phyloP scores from a whole-genome alignment of 2,329 filamentous ascomycete species.

The Apiospora sp. region DNA sequence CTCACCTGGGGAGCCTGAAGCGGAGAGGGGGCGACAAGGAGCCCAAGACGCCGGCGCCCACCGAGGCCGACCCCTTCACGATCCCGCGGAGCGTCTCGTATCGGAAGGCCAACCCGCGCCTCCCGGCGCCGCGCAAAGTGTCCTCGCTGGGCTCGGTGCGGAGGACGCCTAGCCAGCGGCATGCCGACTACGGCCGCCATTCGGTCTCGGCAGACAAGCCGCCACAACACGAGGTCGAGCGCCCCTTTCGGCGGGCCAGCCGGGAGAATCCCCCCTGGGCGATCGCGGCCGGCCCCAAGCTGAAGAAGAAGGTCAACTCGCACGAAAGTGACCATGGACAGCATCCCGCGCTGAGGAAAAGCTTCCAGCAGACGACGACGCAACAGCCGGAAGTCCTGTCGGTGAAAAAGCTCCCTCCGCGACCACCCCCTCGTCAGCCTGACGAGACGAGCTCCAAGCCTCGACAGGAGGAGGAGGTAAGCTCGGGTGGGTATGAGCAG shows the following conservation, averaged over 20 bases:
- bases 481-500: not conserved
- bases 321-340: not conserved
- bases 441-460: not conserved
- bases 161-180: not conserved
- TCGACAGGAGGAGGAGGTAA: not conserved
- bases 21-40: not conserved
- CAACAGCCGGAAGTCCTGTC: not conserved
- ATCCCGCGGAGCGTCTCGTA: constrained; percentile 9
- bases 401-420: not conserved
- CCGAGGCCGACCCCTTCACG: not conserved
- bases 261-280: not conserved
- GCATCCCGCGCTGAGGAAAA: not conserved
- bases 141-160: not conserved
- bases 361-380: not conserved
- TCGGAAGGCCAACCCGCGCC: not conserved
- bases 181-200: not conserved
- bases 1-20: not conserved
- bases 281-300: not conserved
- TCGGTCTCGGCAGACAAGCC: not conserved
- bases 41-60: not conserved
- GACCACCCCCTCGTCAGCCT: not conserved
- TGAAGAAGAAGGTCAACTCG: not conserved
- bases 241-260: not conserved
- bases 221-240: not conserved
- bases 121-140: not conserved